Conservation (phyloP, 208 protist genomes). For the Trypanosoma melophagium region DNA sequence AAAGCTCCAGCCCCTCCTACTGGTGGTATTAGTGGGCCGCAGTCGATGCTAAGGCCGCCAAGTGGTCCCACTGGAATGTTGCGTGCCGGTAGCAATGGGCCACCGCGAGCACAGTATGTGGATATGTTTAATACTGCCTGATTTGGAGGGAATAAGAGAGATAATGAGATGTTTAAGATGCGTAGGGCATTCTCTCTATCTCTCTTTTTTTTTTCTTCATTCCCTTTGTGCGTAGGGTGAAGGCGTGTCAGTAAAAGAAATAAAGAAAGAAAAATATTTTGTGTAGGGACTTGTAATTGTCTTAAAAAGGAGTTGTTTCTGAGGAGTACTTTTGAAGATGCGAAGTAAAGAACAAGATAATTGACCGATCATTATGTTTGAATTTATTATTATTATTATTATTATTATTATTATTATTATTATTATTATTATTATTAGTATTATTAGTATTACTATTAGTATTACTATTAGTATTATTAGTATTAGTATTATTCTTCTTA, state of each 20-base stretch:
- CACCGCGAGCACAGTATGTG: constrained; percentile 64
- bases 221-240: constrained; percentile 18
- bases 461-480: no score
- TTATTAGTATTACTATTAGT: no score
- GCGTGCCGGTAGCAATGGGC: constrained; percentile 14
- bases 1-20: constrained; percentile 8
- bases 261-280: neutral
- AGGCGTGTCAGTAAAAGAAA: constrained; percentile 7
- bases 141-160: neutral
- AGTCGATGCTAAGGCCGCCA: constrained; percentile 15
- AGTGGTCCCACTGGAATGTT: neutral
- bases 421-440: no score
- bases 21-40: constrained; percentile 14
- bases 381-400: no score
- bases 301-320: no score
- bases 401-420: no score
- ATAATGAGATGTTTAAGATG: neutral
- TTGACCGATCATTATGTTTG: no score
- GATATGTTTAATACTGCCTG: constrained; percentile 66
- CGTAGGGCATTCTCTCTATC: neutral
- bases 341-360: no score
- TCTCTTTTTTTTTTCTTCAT: constrained; percentile 14
- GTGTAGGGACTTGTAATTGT: no score
- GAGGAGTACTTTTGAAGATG: no score
- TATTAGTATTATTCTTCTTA: no score